A percentile compares a stretch with the other conserved stretches of the same genome.
Evolutionary conservation across 768 basidiomycete genomes (phyloP).

Genomic region (Lyophyllum atratum): DNA sequence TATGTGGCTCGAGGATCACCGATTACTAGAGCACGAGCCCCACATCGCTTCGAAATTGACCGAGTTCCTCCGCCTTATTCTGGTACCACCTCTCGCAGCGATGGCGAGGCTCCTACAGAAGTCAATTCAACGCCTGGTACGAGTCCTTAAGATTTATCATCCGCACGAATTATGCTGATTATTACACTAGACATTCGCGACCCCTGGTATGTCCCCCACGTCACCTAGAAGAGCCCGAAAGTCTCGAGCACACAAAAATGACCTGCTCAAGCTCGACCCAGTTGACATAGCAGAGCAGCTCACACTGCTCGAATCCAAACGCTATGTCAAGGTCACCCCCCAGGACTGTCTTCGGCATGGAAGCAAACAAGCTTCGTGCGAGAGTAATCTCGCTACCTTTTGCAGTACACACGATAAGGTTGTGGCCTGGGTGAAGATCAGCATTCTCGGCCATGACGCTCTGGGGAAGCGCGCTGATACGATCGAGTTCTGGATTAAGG

Average conservation of each 20-base stretch:
- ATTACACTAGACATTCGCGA: conserved; percentile 41
- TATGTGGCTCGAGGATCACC: conserved; percentile 64
- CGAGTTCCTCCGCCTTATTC: conserved; percentile 51
- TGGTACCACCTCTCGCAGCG: conserved; percentile 39
- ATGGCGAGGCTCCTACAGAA: conserved; percentile 52
- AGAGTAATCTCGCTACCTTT: conserved; percentile 53
- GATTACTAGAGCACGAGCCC: conserved; percentile 65
- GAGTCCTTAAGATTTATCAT: conserved; percentile 16
- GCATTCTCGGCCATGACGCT: conserved; percentile 53
- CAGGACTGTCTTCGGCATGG: conserved; percentile 76
- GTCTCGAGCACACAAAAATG: conserved; percentile 54
- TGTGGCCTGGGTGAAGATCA: conserved; percentile 66
- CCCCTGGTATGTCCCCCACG: conserved; percentile 25
- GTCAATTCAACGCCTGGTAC: conserved; percentile 57
- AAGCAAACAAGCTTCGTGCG: conserved; percentile 37
- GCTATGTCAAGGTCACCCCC: conserved; percentile 69
- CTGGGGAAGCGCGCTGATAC: conserved; percentile 57
- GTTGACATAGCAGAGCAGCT: conserved; percentile 79
- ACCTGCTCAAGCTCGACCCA: conserved; percentile 67
- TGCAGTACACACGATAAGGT: conserved; percentile 63
- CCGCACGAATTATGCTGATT: conserved; percentile 5
- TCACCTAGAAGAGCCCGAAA: conserved; percentile 41
- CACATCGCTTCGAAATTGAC: conserved; percentile 58
- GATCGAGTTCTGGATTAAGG: conserved; percentile 75
- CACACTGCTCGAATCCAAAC: conserved; percentile 68